Evolutionary conservation across 331 rosid genomes (phyloP).

Genomic region (Telfairia occidentalis): DNA sequence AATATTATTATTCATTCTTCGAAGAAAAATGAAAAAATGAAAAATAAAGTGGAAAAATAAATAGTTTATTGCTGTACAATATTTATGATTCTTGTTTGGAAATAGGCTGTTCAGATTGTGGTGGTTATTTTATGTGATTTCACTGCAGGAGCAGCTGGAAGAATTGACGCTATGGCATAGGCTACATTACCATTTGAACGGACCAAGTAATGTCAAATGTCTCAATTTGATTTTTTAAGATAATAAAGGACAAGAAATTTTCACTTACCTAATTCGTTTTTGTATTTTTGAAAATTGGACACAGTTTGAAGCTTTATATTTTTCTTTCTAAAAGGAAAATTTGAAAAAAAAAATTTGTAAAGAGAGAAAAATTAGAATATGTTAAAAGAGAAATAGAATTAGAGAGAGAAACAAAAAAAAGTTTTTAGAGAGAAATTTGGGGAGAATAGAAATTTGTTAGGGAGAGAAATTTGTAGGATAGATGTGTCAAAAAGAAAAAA

Average conservation of each 20-base stretch:
- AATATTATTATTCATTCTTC: conserved; percentile 14
- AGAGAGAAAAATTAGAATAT: too few species aligned
- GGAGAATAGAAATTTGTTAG: too few species aligned
- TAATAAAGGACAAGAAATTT: background rate
- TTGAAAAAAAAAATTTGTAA: too few species aligned
- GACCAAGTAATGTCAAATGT: background rate
- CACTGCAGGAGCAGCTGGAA: background rate
- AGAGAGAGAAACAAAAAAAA: too few species aligned
- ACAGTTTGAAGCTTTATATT: background rate
- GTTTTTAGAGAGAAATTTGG: too few species aligned
- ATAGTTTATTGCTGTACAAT: background rate
- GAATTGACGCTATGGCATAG: background rate
- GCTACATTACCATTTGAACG: background rate
- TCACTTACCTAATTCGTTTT: background rate
- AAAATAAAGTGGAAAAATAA: conserved; percentile 10
- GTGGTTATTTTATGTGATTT: background rate
- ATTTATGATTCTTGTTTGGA: background rate
- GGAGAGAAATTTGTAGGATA: too few species aligned
- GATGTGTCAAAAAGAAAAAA: too few species aligned
- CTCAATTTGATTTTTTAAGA: background rate
- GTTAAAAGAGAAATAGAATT: too few species aligned
- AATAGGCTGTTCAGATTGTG: background rate
- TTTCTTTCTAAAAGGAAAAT: too few species aligned
- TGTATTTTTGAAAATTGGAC: background rate
- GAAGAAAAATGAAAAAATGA: background rate